These are phyloP conservation scores for Phytophthora megakarya DNA, from an alignment of 352 stramenopile genomes.

Conservation along the genomic window DNA sequence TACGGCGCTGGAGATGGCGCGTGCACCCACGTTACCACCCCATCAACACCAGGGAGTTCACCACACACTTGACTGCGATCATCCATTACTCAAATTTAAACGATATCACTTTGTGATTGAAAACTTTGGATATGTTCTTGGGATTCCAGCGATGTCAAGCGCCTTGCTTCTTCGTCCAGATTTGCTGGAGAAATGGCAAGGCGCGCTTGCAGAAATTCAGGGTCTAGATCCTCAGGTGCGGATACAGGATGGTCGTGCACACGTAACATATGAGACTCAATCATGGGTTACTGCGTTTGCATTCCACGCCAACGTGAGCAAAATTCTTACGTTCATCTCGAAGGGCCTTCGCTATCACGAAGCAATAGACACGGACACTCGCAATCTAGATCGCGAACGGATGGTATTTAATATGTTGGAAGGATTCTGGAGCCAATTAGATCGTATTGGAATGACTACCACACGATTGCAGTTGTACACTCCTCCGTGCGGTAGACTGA, in stretches of 20 bases:
- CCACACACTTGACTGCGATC: conserved; percentile 89
- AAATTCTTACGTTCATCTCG: conserved; percentile 60
- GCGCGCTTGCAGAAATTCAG: conserved; percentile 74
- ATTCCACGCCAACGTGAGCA: conserved; percentile 80
- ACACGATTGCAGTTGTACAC: conserved; percentile 56
- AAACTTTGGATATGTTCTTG: conserved; percentile 96
- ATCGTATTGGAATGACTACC: conserved; percentile 47
- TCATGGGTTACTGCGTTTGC: conserved; percentile 94
- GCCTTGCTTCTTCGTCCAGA: conserved; percentile 57
- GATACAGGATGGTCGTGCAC: conserved; percentile 75
- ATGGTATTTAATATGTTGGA: conserved; percentile 80
- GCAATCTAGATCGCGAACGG: conserved; percentile 42
- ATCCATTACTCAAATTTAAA: conserved; percentile 92
- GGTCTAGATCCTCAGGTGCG: conserved; percentile 78
- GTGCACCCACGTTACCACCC: conserved; percentile 34
- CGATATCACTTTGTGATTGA: conserved; percentile 92
- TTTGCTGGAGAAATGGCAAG: conserved; percentile 75
- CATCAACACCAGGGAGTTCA: conserved; percentile 31
- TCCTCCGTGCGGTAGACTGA: conserved; percentile 65
- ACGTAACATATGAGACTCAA: conserved; percentile 96
- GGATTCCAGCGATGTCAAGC: conserved; percentile 84
- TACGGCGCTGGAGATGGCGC: conserved; percentile 71
- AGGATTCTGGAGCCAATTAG: conserved; percentile 78
- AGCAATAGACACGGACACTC: conserved; percentile 32
- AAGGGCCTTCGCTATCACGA: conserved; percentile 71